Base-by-base conservation (phyloP, 176 grass and related monocot species). In the Secale cereale region DNA sequence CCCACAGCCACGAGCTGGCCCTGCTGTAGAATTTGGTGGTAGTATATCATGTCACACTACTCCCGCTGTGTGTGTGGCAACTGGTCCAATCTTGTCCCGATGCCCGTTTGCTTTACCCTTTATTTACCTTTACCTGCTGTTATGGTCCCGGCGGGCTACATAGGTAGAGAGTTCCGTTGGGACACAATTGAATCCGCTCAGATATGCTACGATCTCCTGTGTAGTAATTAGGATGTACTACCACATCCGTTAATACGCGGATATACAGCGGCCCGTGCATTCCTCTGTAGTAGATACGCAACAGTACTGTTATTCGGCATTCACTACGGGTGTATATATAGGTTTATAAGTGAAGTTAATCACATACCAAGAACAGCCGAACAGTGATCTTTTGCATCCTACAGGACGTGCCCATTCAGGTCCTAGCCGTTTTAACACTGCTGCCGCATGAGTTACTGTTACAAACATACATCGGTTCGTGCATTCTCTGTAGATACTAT, bases 121-220 rank as follows among this genome's bases (percentile, higher is more conserved):
- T 39, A 71, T 72, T 70, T 39, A 71, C 36, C 28, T 78, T 72
- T 65, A 66, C 15, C 66, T 70, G 35, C 48, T 70, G 59, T 77
- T 50, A 81, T 81, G 70, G 69, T 81, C 82, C 77, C 69, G 56
- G 35, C 65, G 46, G 41, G 22, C 56, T 67, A 67, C 20, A 68
- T 31, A 57, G 0, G 5, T 23, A 40, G 5, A 54, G 17, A 20
- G 33, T 79, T 76, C 65, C 69, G 20, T 31, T 75, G 76, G 70
- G 82, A 69, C n/a, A 59, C 48, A 69, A 69, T 61, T 81, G 70
- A 89, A 81, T 39, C 19, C 62, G 22, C 29, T 28, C 78, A 85
- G 88, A 70, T 81, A 85, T 70, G 52, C 50, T 85, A 89, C 60
- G 28, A 63, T 85, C 66, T 63, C n/a, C 19, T 25, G 37, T 64